Conservation (phyloP, 1,284 basidiomycete genomes). For the Earliella scabrosa region DNA sequence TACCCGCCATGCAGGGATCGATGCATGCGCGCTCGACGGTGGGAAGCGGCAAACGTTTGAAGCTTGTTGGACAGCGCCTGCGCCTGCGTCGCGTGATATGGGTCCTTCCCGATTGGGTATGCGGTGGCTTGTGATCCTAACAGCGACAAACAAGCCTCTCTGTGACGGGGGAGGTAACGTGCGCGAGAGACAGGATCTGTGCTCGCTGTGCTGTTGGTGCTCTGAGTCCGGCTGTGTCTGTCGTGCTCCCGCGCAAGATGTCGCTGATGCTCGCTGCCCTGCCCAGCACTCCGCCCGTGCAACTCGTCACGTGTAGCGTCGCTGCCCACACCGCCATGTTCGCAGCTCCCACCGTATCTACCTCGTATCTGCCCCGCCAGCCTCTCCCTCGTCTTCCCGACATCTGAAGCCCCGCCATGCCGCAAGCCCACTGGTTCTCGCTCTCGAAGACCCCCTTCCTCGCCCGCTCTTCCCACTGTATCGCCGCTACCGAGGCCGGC, state of each 20-base stretch:
- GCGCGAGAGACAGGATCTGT: too few species aligned
- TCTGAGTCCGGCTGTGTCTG: neutral
- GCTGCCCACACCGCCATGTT: neutral
- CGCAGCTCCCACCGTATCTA: constrained; percentile 4
- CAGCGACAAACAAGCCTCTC: constrained; percentile 12
- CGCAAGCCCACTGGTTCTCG: constrained; percentile 29
- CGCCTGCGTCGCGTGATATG: neutral
- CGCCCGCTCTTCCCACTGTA: constrained; percentile 38
- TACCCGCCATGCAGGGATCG: too few species aligned
- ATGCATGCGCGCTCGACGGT: neutral
- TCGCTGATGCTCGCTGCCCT: neutral
- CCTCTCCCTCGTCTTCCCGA: neutral
- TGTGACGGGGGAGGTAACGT: too few species aligned
- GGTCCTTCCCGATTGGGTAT: neutral
- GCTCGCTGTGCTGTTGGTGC: too few species aligned
- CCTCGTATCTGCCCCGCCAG: neutral
- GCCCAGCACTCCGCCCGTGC: neutral
- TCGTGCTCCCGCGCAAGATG: neutral
- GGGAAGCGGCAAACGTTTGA: too few species aligned
- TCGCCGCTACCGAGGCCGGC: constrained; percentile 31
- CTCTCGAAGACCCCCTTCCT: constrained; percentile 26
- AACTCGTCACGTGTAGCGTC: neutral
- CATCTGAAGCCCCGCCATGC: constrained; percentile 14
- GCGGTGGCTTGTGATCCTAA: constrained; percentile 17
- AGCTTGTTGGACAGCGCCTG: too few species aligned